Conservation (phyloP, 1,284 basidiomycete genomes). For the Melampsora americana region DNA sequence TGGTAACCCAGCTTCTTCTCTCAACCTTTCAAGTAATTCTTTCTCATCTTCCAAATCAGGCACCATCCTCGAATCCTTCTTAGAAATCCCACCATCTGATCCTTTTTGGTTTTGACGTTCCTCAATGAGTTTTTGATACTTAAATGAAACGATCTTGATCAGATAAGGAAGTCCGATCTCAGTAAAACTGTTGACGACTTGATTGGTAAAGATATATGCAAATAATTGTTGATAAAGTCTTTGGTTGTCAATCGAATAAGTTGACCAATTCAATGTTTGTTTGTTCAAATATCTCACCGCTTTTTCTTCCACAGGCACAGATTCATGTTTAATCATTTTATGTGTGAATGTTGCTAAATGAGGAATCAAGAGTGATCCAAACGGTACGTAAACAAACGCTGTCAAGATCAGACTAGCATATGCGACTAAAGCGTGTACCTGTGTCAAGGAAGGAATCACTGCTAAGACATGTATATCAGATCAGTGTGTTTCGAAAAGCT, state of each 20-base stretch:
- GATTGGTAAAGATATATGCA: conserved; percentile 88
- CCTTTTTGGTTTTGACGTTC: conserved; percentile 22
- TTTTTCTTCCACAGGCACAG: conserved; percentile 46
- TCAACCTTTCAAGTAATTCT: conserved; percentile 57
- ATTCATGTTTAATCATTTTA: conserved; percentile 23
- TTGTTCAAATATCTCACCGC: conserved; percentile 51
- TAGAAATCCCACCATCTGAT: not conserved
- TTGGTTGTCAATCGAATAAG: conserved; percentile 56
- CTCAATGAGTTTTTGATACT: conserved; percentile 24
- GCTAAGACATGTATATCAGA: conserved; percentile 58
- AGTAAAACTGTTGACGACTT: conserved; percentile 73
- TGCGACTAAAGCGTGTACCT: conserved; percentile 42
- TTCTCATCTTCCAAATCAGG: conserved; percentile 31
- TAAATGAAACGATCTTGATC: conserved; percentile 57
- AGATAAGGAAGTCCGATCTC: conserved; percentile 83
- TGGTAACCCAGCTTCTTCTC: conserved; percentile 73
- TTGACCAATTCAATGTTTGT: conserved; percentile 47
- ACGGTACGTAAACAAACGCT: conserved; percentile 54
- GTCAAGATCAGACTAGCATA: conserved; percentile 44
- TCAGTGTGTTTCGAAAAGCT: conserved; percentile 67
- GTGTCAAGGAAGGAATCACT: not conserved
- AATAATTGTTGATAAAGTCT: conserved; percentile 88
- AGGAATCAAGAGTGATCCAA: conserved; percentile 51
- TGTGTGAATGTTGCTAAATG: conserved; percentile 13
- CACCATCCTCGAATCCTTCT: not conserved